Percentiles rank a stretch among this genome's conserved stretches.
phyloP scores from a whole-genome alignment of 1,139 yeast species.

The Nakaseomyces sp. region DNA sequence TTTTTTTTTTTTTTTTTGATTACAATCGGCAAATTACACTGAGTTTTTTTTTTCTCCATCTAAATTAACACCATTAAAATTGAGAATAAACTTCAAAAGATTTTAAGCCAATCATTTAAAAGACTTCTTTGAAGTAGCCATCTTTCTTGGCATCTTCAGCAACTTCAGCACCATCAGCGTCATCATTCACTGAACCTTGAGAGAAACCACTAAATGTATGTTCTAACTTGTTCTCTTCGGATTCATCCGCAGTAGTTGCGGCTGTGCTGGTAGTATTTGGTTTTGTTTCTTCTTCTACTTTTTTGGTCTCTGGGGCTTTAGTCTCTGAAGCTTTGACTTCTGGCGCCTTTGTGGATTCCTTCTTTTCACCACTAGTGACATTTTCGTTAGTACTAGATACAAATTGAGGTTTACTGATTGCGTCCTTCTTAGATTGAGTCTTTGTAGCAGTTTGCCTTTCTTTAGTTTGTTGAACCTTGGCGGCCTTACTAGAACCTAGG shows the following conservation, averaged over 20 bases:
- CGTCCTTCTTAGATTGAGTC: slow-evolving; percentile 1
- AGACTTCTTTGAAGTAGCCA: slow-evolving; percentile 6
- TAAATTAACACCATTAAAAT: background rate
- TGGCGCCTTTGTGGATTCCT: too few relatives aligned
- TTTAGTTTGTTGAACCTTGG: background rate
- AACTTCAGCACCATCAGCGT: background rate
- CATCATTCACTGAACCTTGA: slow-evolving; percentile 12
- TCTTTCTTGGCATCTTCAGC: slow-evolving; percentile 1
- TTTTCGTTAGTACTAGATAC: slow-evolving; percentile 4
- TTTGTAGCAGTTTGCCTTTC: background rate
- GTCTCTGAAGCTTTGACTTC: too few relatives aligned
- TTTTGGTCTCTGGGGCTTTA: background rate
- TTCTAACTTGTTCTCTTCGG: slow-evolving; percentile 5
- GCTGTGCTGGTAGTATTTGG: background rate
- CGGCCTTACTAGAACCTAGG: slow-evolving; percentile 5
- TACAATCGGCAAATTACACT: background rate
- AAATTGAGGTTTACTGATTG: slow-evolving; percentile 1
- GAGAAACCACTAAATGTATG: slow-evolving; percentile 18
- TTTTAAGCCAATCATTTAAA: background rate
- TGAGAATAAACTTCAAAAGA: background rate
- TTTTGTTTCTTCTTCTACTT: background rate
- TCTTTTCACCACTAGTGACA: background rate
- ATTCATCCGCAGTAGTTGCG: background rate
- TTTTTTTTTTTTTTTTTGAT: background rate
- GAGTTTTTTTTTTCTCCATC: background rate